Base-by-base conservation (phyloP, 257 asterid species). In the Solanum chilense region DNA sequence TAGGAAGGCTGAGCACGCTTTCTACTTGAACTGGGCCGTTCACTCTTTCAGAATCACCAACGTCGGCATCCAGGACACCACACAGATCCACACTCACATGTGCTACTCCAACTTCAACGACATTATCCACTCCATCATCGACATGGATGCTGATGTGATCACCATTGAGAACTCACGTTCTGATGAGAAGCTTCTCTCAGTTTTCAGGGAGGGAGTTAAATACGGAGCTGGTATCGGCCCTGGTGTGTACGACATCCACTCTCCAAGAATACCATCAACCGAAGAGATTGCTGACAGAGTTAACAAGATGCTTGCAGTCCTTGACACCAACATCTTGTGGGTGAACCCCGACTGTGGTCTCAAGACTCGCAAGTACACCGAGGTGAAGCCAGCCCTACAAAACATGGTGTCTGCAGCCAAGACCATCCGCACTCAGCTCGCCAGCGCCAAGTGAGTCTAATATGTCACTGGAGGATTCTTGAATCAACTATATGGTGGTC, bases 61-160 rank as follows among this genome's bases (percentile, higher is more conserved):
- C 56, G 89, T 86, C 3, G 98, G 99, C 35, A 96, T 97, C 82
- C 88, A 86, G 88, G 98, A 95, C 91, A 94, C 98, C 20, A 96
- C 99, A 84, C 99, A 95, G 99, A 94, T 97, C 91, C 99, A 97
- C 93, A 97, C 99, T 85, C 99, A 97, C 95, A 97, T 97, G 99
- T 95, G 99, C 94, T 97, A 97, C 94, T 95, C 99, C 89, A 96
- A 95, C 98, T 96, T 96, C 97, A 96, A 96, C 56, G 99, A 95
- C 89, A 96, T 96, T 89, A 96, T 96, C 91, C 98, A 95, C 88
- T 96, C 99, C 33, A 96, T 96, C 92, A 95, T 96, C 73, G 88
- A 96, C 96, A 96, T 96, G 98, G 99, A 96, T 42, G 98, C 99
- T 11, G 98, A 96, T 84, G 99, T 97, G 86, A 97, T 97, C 93